Base-by-base conservation (phyloP, 345 rosid genomes). In the Linum lewisii region DNA sequence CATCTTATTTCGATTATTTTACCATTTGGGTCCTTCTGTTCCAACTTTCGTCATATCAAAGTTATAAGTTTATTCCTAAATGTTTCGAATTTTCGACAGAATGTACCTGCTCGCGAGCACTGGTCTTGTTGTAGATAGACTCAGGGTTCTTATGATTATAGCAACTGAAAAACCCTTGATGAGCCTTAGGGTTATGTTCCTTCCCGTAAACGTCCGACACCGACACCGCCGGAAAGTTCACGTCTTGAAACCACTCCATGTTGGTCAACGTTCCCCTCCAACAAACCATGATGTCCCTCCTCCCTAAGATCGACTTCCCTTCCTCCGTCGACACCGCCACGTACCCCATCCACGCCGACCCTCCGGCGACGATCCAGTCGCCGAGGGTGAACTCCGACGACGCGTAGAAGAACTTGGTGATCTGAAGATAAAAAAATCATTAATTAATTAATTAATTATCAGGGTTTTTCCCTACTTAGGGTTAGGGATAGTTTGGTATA, bases 251-350 rank as follows among this genome's bases (percentile, higher is more conserved):
- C 57, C 14, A 0, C 59, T 66, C 64, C 2, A 13, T 9, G 0
- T 0, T 1, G 23, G 36, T 4, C 7, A 1, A 1, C 4, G 78
- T 70, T 36, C 78, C 78, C 72, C 79, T 75, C 73, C 79, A 75
- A 22, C 60, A 47, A 5, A 75, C 36, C 59, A 75, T 14, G 24
- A 75, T 62, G 19, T 75, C 79, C 51, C 73, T 72, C 19, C 79
- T 68, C 29, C 79, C 79, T 2, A 72, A 24, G 8, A 32, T 58
- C 3, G 7, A 11, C 54, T 49, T 60, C 50, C 72, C 74, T 65
- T 74, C 69, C 24, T 75, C 73, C 1, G 73, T 75, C 19, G 57
- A n/a, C 44, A 71, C 79, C 1, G 75, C 67, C 15, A 75, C 68
- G 13, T 52, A 66, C 19, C 72, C 76, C 11, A 63, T 63, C 71